Conservation (phyloP, 768 basidiomycete species). For the Psilocybe subaeruginosa region DNA sequence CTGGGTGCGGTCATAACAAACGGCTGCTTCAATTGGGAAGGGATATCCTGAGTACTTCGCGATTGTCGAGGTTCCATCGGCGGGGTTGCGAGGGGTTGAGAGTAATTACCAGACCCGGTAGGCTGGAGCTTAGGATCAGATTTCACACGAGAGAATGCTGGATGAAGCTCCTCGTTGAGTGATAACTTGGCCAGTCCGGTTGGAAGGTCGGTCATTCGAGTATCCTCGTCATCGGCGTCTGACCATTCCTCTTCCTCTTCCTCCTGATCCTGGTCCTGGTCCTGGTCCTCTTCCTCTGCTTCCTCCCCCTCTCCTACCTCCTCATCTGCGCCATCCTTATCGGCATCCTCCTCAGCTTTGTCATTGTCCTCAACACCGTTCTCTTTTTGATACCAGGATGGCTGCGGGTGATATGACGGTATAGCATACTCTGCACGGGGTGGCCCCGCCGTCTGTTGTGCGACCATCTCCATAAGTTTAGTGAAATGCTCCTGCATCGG, state of each 20-base stretch:
- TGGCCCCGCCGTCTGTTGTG: neutral
- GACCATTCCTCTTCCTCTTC: neutral
- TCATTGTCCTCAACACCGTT: neutral
- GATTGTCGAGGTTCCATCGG: neutral
- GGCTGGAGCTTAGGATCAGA: neutral
- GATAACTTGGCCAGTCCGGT: conserved; percentile 1
- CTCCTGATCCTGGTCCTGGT: neutral
- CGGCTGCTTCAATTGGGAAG: neutral
- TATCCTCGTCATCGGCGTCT: neutral
- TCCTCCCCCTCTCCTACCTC: neutral
- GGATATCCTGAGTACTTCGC: conserved; percentile 1
- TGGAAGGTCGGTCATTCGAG: neutral
- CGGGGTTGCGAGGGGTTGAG: neutral
- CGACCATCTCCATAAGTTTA: neutral
- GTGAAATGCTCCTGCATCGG: neutral
- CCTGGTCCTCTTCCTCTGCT: neutral
- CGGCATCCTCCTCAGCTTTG: neutral
- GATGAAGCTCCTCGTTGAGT: neutral
- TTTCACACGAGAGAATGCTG: conserved; percentile 2
- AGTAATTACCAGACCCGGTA: neutral
- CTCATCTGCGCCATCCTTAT: neutral
- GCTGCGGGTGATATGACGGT: too few species aligned
- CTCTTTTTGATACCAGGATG: too few species aligned
- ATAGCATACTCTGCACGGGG: neutral
- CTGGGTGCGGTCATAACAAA: neutral